Evolutionary conservation across 2,329 filamentous ascomycete species (phyloP).

Genomic region (Aspergillus udagawae): DNA sequence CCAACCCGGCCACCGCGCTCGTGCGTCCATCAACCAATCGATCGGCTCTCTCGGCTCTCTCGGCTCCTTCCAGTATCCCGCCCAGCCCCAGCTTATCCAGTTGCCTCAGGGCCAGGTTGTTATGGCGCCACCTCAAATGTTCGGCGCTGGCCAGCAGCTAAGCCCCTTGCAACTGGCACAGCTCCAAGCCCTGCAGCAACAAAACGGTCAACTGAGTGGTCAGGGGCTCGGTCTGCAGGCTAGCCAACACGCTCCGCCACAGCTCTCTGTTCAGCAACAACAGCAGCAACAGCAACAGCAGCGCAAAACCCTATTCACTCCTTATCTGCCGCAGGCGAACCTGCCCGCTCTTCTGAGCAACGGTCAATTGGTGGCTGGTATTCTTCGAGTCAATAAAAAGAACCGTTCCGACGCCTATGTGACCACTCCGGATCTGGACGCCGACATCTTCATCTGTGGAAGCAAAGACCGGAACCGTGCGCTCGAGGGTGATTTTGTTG

Average conservation of each 20-base stretch:
- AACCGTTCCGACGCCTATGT: constrained; percentile 98
- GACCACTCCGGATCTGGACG: constrained; percentile 88
- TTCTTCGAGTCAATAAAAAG: constrained; percentile 98
- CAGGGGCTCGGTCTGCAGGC: constrained; percentile 65
- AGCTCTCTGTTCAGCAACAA: constrained; percentile 54
- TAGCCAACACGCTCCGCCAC: constrained; percentile 68
- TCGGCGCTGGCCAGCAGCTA: constrained; percentile 73
- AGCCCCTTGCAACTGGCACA: constrained; percentile 86
- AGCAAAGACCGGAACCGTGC: constrained; percentile 98
- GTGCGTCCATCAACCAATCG: constrained; percentile 81
- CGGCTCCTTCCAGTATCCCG: constrained; percentile 82
- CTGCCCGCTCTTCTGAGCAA: constrained; percentile 85
- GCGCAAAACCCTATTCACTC: constrained; percentile 96
- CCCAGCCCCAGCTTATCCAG: constrained; percentile 83
- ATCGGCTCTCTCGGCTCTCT: constrained; percentile 75
- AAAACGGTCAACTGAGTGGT: constrained; percentile 78
- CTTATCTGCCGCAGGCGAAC: constrained; percentile 91
- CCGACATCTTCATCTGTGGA: constrained; percentile 98
- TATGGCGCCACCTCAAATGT: constrained; percentile 75
- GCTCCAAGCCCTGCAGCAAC: constrained; percentile 90
- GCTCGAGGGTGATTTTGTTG: constrained; percentile 91
- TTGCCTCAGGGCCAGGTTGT: constrained; percentile 78
- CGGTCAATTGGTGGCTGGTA: constrained; percentile 91
- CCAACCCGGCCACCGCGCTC: constrained; percentile 85
- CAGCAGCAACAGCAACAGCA: constrained; percentile 80